Base-by-base conservation (phyloP, 2,329 filamentous ascomycete species). In the Phyllosticta citrichinensis region DNA sequence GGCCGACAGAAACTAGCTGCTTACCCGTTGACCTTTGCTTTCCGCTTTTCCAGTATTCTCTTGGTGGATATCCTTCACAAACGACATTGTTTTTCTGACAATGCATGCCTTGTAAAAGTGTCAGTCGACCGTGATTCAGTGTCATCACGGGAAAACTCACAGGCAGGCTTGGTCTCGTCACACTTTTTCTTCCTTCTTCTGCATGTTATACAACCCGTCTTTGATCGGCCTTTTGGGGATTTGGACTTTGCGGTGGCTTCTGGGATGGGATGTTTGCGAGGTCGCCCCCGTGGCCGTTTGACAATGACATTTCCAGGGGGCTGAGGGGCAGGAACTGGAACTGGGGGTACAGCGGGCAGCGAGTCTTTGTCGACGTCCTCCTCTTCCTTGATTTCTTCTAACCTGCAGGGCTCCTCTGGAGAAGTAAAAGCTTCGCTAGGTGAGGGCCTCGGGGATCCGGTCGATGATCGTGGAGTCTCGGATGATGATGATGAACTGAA, bases 81-180 rank as follows among this genome's bases (percentile, higher is more conserved):
- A 92, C 84, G 12, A 96, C 89, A 9, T 91, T 90, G 71, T 96
- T 96, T 80, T 96, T 96, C 75, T 94, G 87, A 70, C 91, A 96
- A 68, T 95, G 95, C 73, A 90, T 81, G 50, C 59, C 59, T 52
- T 61, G 54, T 25, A 6, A 22, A 20, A 25, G 22, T 53, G 30
- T 55, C 3, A n/a, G 17, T 47, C n/a, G 33, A 24, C 53, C 24
- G 19, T 54, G 53, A 47, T 14, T 33, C 25, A 35, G n/a, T 40
- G 52, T 19, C 22, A 35, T 52, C 51, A 6, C 24, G 19, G 12
- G 20, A 56, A 57, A 19, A 59, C 66, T 58, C 71, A 77, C 75
- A 80, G 52, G 69, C 70, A 47, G 76, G 76, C 65, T 75, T 77
- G 53, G 75, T 75, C 66, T 80, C 78, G 65, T 80, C 77, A 67